Base-by-base conservation (phyloP, 1,139 yeast species). In the Maudiozyma humilis region DNA sequence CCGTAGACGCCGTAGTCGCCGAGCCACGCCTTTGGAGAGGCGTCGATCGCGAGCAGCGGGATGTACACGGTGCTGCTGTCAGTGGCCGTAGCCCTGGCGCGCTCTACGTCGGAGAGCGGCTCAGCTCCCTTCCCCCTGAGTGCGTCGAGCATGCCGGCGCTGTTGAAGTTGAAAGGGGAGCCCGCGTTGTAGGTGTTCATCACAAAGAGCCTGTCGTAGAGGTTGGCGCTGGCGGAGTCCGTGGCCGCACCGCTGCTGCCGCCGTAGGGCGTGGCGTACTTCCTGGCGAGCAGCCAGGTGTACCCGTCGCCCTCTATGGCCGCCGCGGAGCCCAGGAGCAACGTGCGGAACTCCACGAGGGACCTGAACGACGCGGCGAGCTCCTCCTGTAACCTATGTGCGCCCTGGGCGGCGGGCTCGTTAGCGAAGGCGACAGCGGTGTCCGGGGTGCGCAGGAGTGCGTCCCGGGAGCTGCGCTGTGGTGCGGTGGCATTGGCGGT, bases 171-270 rank as follows among this genome's bases (percentile, higher is more conserved):
- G 52, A 73, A 75, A 36, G 86, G 83, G 15, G 78, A 70, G 8
- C 91, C 91, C 8, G 81, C 75, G 55, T 82, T 81, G 60, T 82
- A 83, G n/a, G 91, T 82, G 66, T 82, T 83, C 44, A 82, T 67
- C n/a, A 83, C 66, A 36, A 76, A 78, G 54, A 82, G 68, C 30
- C 72, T 69, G 46, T 70, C 71, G 52, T 63, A 75, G 29, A 51
- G 50, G 54, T 64, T 29, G 47, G 47, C 47, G 47, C 50, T 16
- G 7, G n/a, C 14, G 23, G 37, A 23, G 6, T 15, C 43, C n/a
- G n/a, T n/a, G n/a, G n/a, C n/a, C n/a, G n/a, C n/a, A n/a, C n/a
- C n/a, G 53, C 51, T 50, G 39, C 35, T 46, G 47, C 40, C 54
- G 51, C 8, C 44, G 10, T 36, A 35, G 12, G 44, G 33, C 7